Base-by-base conservation (phyloP, 2,329 filamentous ascomycete genomes). In the Fusarium sp. region DNA sequence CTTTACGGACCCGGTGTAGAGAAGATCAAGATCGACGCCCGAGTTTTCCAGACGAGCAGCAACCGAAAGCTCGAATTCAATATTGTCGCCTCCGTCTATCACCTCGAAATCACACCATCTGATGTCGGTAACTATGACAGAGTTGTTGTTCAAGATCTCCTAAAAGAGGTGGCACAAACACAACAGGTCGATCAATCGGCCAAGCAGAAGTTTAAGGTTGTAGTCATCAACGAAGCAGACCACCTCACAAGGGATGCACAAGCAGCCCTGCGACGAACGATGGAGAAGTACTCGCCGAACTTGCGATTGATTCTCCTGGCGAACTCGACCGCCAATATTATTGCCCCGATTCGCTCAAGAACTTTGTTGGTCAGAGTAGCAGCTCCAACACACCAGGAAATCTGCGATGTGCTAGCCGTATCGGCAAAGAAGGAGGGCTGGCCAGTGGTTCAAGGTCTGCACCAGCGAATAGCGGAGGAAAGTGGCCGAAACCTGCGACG, bases 31-130 rank as follows among this genome's bases (percentile, higher is more conserved):
- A 98, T 99, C 81, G 96, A 99, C 77, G 93, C 94, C 14, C 92
- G 96, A 68, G 92, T 97, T 61, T 99, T 99, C 83, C 94, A 97
- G 80, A 98, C 96, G 2, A 94, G 89, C 22, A 92, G 91, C 76
- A 98, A 97, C 80, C 93, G 96, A 77, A 99, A 99, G 81, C 90
- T 99, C 74, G 96, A 99, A 81, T 99, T 99, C 87, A 99, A 97
- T 82, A 97, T 99, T 68, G 96, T 99, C 55, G 90, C 94, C 44
- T 98, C 95, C 1, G 90, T 97, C 68, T 99, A 99, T 82, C 96
- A 99, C 79, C 90, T 99, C 73, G 96, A 99, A 79, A 99, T 99
- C 76, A 99, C 96, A 9, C 96, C 96, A 0, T 96, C 93, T 2
- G 96, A 99, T 73, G 96, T 99, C 6, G 96, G 95, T 64, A 97